Percentiles rank a stretch among this genome's conserved stretches.
Evolutionary conservation across 306 rosid species (phyloP).

Genomic region (Vigna unguiculata): DNA sequence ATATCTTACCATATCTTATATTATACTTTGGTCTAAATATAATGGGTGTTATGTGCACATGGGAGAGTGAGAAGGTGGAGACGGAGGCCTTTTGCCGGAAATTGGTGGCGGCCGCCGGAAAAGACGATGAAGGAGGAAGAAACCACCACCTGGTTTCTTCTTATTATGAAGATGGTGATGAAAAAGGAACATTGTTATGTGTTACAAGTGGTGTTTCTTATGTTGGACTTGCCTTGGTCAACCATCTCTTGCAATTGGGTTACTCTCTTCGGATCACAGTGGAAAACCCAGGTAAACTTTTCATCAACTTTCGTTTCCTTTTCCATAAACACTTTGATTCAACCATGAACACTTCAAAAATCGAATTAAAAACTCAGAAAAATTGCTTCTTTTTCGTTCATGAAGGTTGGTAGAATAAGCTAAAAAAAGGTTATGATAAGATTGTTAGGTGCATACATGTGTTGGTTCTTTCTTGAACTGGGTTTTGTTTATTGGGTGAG

Average conservation of each 20-base stretch:
- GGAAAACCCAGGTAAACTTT: constrained; percentile 56
- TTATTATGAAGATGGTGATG: constrained; percentile 42
- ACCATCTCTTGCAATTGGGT: constrained; percentile 70
- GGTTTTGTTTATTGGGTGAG: constrained; percentile 3
- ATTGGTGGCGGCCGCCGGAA: constrained; percentile 56
- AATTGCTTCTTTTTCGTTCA: neutral
- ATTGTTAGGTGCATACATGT: neutral
- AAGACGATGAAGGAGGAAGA: constrained; percentile 49
- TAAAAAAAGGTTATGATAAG: neutral
- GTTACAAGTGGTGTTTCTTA: constrained; percentile 89
- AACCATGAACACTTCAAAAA: neutral
- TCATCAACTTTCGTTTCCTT: neutral
- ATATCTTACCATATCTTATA: neutral
- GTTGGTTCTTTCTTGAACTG: neutral
- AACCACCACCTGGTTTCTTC: constrained; percentile 15
- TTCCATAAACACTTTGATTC: neutral
- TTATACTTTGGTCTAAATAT: neutral
- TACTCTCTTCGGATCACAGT: constrained; percentile 77
- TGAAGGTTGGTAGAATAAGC: neutral
- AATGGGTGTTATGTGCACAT: constrained; percentile 68
- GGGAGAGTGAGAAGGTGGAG: constrained; percentile 58
- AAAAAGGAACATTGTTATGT: constrained; percentile 58
- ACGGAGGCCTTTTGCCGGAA: constrained; percentile 59
- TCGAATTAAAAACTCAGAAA: neutral
- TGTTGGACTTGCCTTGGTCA: constrained; percentile 75